These are phyloP conservation scores for Boletus edulis DNA, from an alignment of 768 basidiomycete species.

Conservation along the genomic window DNA sequence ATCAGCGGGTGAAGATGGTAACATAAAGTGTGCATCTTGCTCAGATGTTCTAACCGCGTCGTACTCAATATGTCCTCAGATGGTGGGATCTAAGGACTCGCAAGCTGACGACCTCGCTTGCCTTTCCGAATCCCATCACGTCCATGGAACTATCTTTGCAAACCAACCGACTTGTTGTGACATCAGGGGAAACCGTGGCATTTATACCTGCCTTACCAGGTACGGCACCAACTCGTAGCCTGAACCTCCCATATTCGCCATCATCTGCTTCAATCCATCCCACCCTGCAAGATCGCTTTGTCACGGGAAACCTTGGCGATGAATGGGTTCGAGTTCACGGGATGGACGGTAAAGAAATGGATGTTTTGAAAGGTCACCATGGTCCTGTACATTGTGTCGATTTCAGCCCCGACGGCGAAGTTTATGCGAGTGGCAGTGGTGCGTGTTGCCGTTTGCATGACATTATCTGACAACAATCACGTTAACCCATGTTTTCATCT, in stretches of 20 bases:
- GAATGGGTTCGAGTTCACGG: slow-evolving; percentile 97
- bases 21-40: slow-evolving; percentile 65
- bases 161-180: slow-evolving; percentile 83
- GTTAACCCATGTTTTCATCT: slow-evolving; percentile 5
- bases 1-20: slow-evolving; percentile 88
- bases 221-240: slow-evolving; percentile 64
- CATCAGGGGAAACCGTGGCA: slow-evolving; percentile 87
- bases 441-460: slow-evolving; percentile 35
- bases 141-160: slow-evolving; percentile 90
- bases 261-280: slow-evolving; percentile 97
- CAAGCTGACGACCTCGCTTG: slow-evolving; percentile 63
- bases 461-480: slow-evolving; percentile 11
- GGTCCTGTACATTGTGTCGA: slow-evolving; percentile 95
- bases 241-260: slow-evolving; percentile 80
- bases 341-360: slow-evolving; percentile 85
- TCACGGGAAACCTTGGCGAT: slow-evolving; percentile 85
- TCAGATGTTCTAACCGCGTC: background rate
- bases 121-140: slow-evolving; percentile 78
- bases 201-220: slow-evolving; percentile 80
- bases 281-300: slow-evolving; percentile 81
- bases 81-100: slow-evolving; percentile 96
- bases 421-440: slow-evolving; percentile 97
- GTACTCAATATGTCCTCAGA: slow-evolving; percentile 41
- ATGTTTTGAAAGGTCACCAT: slow-evolving; percentile 94
- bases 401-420: slow-evolving; percentile 94